Conservation (phyloP, 768 basidiomycete species). For the Ramaria sp. region DNA sequence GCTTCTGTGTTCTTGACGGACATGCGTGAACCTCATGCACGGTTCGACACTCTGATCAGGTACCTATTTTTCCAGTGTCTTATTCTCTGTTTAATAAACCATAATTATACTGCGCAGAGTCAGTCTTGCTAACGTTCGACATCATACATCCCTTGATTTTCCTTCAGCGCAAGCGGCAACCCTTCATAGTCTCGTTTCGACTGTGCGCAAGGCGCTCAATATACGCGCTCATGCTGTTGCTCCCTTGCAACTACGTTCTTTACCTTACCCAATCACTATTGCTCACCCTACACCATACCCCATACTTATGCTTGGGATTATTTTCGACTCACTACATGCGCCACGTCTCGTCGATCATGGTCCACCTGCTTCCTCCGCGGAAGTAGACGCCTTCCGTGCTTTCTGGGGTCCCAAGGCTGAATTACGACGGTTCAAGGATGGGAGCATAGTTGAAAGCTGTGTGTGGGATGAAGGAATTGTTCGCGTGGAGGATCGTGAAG, state of each 20-base stretch:
- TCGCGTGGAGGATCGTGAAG: constrained; percentile 54
- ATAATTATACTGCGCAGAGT: background rate
- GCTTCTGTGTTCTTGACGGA: constrained; percentile 64
- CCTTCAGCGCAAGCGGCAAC: background rate
- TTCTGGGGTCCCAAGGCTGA: constrained; percentile 93
- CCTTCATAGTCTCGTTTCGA: constrained; percentile 18
- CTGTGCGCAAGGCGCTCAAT: constrained; percentile 53
- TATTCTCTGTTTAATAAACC: constrained; percentile 2
- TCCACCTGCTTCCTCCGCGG: constrained; percentile 37
- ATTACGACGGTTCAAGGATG: constrained; percentile 91
- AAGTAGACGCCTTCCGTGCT: constrained; percentile 53
- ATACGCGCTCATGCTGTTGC: constrained; percentile 57
- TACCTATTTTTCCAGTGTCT: constrained; percentile 14
- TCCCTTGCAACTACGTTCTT: constrained; percentile 30
- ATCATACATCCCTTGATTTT: background rate
- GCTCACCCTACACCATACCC: constrained; percentile 38
- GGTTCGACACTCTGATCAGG: constrained; percentile 70
- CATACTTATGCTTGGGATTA: constrained; percentile 53
- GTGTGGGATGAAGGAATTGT: constrained; percentile 63
- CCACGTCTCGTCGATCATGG: constrained; percentile 89
- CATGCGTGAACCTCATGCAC: constrained; percentile 45
- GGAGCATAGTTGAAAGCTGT: constrained; percentile 85
- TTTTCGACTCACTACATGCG: constrained; percentile 62
- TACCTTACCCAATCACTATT: constrained; percentile 17
- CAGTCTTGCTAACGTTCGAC: background rate